phyloP scores from a whole-genome alignment of 2,329 filamentous ascomycete species.

The Verticillium zaregamsianum region DNA sequence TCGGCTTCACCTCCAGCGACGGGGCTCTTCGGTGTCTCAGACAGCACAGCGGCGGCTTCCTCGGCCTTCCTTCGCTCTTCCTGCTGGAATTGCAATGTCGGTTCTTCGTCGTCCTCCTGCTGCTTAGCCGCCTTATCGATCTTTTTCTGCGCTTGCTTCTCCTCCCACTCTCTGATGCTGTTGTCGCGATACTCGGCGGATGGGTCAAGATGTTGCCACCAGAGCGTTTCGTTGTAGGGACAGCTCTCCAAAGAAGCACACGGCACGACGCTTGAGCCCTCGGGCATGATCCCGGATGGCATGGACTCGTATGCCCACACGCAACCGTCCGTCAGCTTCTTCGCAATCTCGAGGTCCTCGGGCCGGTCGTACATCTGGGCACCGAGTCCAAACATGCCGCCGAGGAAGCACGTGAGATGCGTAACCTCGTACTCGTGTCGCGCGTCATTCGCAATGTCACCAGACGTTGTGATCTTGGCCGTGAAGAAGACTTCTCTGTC shows the following conservation, averaged over 20 bases:
- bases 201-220: slow-evolving; percentile 46
- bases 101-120: slow-evolving; percentile 17
- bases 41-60: slow-evolving; percentile 1
- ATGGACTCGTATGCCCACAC: slow-evolving; percentile 65
- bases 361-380: slow-evolving; percentile 57
- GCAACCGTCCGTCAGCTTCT: slow-evolving; percentile 63
- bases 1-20: background rate
- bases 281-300: slow-evolving; percentile 62
- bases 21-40: background rate
- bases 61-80: slow-evolving; percentile 17
- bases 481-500: slow-evolving; percentile 69
- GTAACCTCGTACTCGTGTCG: slow-evolving; percentile 55
- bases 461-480: slow-evolving; percentile 51
- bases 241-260: slow-evolving; percentile 44
- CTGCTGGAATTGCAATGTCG: slow-evolving; percentile 21
- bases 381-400: slow-evolving; percentile 65
- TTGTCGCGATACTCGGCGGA: slow-evolving; percentile 35
- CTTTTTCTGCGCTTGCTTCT: slow-evolving; percentile 30
- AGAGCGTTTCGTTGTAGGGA: slow-evolving; percentile 47
- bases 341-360: slow-evolving; percentile 58
- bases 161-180: slow-evolving; percentile 40
- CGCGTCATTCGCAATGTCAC: slow-evolving; percentile 34
- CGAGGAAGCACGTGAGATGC: slow-evolving; percentile 64
- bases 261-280: slow-evolving; percentile 42
- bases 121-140: slow-evolving; percentile 17